These are phyloP conservation scores for Russula earlei DNA, from an alignment of 768 basidiomycete species.

Conservation along the genomic window DNA sequence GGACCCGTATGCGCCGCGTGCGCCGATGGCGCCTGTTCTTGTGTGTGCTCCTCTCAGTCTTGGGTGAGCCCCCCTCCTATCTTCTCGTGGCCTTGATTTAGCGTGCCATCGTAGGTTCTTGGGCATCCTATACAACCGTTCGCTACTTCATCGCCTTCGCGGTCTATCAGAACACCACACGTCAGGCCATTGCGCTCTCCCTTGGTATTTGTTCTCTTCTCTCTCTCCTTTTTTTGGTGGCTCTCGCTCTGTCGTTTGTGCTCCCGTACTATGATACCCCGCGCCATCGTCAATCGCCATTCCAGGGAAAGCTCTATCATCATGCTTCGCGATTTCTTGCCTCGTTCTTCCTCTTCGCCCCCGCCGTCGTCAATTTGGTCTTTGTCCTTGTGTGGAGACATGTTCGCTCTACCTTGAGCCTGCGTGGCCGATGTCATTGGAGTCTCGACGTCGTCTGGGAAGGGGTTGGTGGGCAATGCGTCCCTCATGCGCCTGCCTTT, in stretches of 20 bases:
- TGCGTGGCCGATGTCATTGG: constrained; percentile 43
- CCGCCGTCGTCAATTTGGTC: constrained; percentile 46
- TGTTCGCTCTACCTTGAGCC: constrained; percentile 31
- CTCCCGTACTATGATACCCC: constrained; percentile 28
- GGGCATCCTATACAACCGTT: constrained; percentile 52
- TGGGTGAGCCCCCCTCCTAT: constrained; percentile 27
- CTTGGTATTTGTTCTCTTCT: constrained; percentile 40
- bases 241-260: constrained; percentile 26
- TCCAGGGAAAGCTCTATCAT: constrained; percentile 26
- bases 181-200: constrained; percentile 37
- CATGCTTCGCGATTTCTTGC: constrained; percentile 35
- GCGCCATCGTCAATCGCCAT: constrained; percentile 27
- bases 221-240: constrained; percentile 24
- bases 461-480: constrained; percentile 26
- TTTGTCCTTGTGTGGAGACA: constrained; percentile 46
- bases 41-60: constrained; percentile 26
- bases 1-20: constrained; percentile 26
- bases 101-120: constrained; percentile 34
- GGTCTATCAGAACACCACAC: constrained; percentile 31
- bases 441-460: constrained; percentile 66
- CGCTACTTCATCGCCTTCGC: constrained; percentile 59
- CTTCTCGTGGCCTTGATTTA: not conserved
- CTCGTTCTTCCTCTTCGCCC: constrained; percentile 36
- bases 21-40: constrained; percentile 27
- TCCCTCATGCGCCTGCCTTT: constrained; percentile 32